Base-by-base conservation (phyloP, 208 protist genomes). In the Trypanosoma lewisi region DNA sequence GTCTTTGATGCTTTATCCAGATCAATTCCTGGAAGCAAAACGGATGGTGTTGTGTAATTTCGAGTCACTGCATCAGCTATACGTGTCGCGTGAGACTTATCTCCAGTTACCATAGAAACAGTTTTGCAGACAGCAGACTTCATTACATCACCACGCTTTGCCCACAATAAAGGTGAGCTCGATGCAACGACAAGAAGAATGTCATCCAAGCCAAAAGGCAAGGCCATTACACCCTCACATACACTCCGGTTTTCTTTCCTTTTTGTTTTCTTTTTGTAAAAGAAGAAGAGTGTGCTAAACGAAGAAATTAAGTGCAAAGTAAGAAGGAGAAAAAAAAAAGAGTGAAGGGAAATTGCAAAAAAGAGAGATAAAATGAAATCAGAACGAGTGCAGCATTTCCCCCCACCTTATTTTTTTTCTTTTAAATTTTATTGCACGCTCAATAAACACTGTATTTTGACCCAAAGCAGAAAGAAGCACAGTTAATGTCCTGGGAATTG, bases 191-290 rank as follows among this genome's bases (percentile, higher is more conserved):
- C 30, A 54, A 94, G 72, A 44, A 94, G 73, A 36, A 89, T 63
- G 66, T 91, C 85, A 71, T 94, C 84, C 2, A 94, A 55, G 2
- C 88, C 88, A 63, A 89, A 83, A 0, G 87, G 83, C 83, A 94
- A 91, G n/a, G 34, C 30, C 5, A 63, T 23, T 39, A 56, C 14
- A 4, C 30, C 5, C 50, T 23, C 12, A 56, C 14, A 4, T 4
- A n/a, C 30, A 8, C n/a, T 56, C 30, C 3, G 12, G 33, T 56
- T 30, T 55, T 33, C 17, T 33, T 49, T 16, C n/a, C 44, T 49
- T 6, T 49, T 21, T 49, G 11, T 25, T 27, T 21, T 49, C 44
- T 27, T 16, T 8, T 49, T 16, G 9, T 16, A 8, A 49, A n/a
- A n/a, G n/a, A n/a, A n/a, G n/a, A n/a, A n/a, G n/a, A n/a, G n/a